phyloP scores from a whole-genome alignment of 2,329 filamentous ascomycete species.

The Ophiostoma sp. region DNA sequence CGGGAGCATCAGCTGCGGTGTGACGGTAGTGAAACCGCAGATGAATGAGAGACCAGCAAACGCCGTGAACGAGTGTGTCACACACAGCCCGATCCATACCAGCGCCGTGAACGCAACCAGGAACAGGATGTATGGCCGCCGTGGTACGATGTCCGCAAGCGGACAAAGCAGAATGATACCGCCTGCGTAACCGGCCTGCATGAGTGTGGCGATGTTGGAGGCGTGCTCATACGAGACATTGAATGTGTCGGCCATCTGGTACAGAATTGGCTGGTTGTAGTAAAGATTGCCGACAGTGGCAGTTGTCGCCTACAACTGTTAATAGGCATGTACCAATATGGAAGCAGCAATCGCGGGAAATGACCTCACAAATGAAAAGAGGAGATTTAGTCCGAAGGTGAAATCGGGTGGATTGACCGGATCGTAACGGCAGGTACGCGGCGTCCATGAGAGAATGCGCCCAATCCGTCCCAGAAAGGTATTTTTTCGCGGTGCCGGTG shows the following conservation, averaged over 20 bases:
- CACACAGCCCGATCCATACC: constrained; percentile 69
- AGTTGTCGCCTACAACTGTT: constrained; percentile 47
- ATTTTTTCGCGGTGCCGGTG: background rate
- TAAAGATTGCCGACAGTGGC: constrained; percentile 81
- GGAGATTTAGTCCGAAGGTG: constrained; percentile 65
- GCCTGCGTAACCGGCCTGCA: constrained; percentile 76
- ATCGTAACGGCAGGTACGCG: constrained; percentile 67
- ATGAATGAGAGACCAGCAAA: constrained; percentile 74
- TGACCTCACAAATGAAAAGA: constrained; percentile 62
- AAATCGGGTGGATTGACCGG: constrained; percentile 66
- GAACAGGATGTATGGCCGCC: constrained; percentile 67
- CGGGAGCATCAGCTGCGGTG: constrained; percentile 77
- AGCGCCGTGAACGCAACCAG: constrained; percentile 69
- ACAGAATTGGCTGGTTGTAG: constrained; percentile 74
- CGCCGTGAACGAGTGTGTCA: constrained; percentile 63
- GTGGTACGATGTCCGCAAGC: constrained; percentile 67
- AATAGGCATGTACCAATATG: background rate
- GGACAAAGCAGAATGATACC: constrained; percentile 75
- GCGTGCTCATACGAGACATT: constrained; percentile 68
- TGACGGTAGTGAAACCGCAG: constrained; percentile 75
- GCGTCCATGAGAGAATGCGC: constrained; percentile 36
- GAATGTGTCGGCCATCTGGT: constrained; percentile 72
- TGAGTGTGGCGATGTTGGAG: constrained; percentile 68
- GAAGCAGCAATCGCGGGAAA: background rate
- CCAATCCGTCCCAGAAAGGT: background rate